Percentiles rank a stretch among this genome's conserved stretches.
phyloP scores from a whole-genome alignment of 441 rosid genomes.

The Adansonia rubrostipa region DNA sequence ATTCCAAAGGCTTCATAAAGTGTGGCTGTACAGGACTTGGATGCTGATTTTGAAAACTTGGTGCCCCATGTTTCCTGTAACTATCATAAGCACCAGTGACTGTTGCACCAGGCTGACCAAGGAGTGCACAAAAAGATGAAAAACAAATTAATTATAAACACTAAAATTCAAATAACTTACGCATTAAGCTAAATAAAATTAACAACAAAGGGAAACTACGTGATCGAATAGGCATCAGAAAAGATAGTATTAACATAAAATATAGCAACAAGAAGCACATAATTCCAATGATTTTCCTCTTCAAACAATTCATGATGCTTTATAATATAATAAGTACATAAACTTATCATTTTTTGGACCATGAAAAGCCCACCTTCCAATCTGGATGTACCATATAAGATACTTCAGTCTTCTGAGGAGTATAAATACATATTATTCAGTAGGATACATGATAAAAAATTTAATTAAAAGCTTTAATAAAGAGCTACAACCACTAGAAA shows the following conservation, averaged over 20 bases:
- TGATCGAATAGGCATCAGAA: neutral
- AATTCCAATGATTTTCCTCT: neutral
- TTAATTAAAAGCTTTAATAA: neutral
- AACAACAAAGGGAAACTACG: neutral
- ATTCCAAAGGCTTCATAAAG: slow-evolving; percentile 64
- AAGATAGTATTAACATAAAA: neutral
- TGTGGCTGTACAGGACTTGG: slow-evolving; percentile 62
- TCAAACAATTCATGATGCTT: neutral
- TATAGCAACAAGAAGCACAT: slow-evolving; percentile 12
- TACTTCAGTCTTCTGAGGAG: neutral
- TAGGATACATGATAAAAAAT: neutral
- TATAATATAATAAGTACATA: slow-evolving; percentile 16
- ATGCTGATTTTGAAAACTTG: slow-evolving; percentile 63
- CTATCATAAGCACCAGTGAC: slow-evolving; percentile 62
- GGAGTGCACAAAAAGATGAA: slow-evolving; percentile 23
- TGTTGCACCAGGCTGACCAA: slow-evolving; percentile 66
- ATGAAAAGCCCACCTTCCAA: slow-evolving; percentile 3
- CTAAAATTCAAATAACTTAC: neutral
- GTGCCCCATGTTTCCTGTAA: slow-evolving; percentile 72
- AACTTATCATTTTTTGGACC: neutral
- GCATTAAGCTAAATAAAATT: neutral
- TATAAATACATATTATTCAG: slow-evolving; percentile 6
- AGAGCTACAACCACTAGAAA: neutral
- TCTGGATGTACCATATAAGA: neutral
- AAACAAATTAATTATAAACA: neutral